phyloP scores from a whole-genome alignment of 768 basidiomycete species.

The Daedaleopsis nitida region DNA sequence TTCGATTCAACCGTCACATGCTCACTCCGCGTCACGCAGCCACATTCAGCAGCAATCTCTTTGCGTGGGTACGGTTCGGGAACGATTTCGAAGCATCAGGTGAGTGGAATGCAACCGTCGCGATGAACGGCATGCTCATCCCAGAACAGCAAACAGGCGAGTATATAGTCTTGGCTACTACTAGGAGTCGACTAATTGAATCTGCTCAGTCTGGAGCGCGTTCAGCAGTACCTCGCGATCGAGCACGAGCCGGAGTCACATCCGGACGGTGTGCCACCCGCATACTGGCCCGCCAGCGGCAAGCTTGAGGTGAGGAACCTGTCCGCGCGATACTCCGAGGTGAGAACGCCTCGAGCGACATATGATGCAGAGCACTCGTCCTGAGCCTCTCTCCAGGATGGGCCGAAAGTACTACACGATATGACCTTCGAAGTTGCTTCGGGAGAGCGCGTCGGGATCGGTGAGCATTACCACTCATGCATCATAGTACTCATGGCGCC shows the following conservation, averaged over 20 bases:
- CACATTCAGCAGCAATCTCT: conserved; percentile 56
- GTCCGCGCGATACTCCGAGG: conserved; percentile 45
- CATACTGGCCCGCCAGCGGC: conserved; percentile 63
- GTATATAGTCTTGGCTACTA: no score
- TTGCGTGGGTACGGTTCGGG: conserved; percentile 50
- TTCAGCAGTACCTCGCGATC: conserved; percentile 53
- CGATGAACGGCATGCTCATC: not conserved
- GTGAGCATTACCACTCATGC: conserved; percentile 6
- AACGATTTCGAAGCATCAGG: conserved; percentile 50
- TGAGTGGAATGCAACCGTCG: conserved; percentile 1
- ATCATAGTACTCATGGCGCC: no score
- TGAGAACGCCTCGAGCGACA: no score
- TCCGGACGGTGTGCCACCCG: conserved; percentile 48
- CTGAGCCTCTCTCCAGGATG: conserved; percentile 34
- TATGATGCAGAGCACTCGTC: no score
- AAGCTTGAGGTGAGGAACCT: conserved; percentile 49
- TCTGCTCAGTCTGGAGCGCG: conserved; percentile 43
- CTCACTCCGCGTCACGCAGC: conserved; percentile 31
- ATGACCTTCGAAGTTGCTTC: conserved; percentile 52
- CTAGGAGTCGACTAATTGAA: not conserved
- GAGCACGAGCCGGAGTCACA: conserved; percentile 50
- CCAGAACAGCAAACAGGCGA: no score
- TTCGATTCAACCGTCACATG: no score
- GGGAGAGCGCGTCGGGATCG: conserved; percentile 63
- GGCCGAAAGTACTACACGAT: conserved; percentile 56